These are phyloP conservation scores for Shiraia bambusicola DNA, from an alignment of 2,329 filamentous ascomycete genomes.

Conservation along the genomic window DNA sequence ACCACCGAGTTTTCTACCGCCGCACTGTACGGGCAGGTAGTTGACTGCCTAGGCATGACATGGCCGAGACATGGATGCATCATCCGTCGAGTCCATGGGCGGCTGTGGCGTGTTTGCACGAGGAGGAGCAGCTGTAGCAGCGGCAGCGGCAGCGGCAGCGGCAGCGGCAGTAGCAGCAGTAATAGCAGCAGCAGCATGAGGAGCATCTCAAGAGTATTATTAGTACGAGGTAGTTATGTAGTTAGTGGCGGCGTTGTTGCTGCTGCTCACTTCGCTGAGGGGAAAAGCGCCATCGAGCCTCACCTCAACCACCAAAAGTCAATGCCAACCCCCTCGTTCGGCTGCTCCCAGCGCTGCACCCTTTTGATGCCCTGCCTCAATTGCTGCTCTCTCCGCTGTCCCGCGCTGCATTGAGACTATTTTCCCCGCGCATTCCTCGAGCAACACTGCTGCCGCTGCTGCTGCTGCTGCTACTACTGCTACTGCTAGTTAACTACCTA, in stretches of 20 bases:
- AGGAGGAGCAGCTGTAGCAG: too few relatives aligned
- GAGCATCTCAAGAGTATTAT: too few relatives aligned
- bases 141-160: too few relatives aligned
- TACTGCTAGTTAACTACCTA: too few relatives aligned
- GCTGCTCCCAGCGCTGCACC: constrained; percentile 6
- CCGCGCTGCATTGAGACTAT: constrained; percentile 3
- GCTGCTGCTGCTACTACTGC: too few relatives aligned
- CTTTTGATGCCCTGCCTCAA: constrained; percentile 15
- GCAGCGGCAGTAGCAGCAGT: too few relatives aligned
- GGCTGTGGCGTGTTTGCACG: too few relatives aligned
- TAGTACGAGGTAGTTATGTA: too few relatives aligned
- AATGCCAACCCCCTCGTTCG: neutral
- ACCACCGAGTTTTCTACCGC: neutral
- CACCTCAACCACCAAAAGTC: neutral
- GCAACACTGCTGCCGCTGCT: neutral
- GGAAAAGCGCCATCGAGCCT: neutral
- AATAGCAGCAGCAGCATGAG: too few relatives aligned
- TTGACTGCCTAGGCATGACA: neutral
- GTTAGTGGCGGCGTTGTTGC: too few relatives aligned
- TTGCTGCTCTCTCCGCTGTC: constrained; percentile 5
- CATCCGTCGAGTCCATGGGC: too few relatives aligned
- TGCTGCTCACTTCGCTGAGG: neutral
- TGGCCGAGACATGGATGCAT: neutral
- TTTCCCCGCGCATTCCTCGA: constrained; percentile 15
- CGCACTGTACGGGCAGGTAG: neutral